Conservation (phyloP, 352 stramenopile species). For the Globisporangium nodosum region DNA sequence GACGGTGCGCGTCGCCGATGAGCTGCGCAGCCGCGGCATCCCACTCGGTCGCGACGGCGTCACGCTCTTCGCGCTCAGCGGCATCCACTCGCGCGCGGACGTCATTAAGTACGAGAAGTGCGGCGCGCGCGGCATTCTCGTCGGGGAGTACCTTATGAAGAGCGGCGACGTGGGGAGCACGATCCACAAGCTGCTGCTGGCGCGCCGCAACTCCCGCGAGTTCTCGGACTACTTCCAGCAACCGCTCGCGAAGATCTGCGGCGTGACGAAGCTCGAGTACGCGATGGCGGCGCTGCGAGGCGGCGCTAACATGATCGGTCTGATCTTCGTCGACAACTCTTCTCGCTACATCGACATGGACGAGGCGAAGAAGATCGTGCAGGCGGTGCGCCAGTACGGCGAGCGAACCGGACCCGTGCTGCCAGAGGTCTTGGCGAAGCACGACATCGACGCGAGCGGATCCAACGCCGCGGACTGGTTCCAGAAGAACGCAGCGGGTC, state of each 20-base stretch:
- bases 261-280: constrained; percentile 92
- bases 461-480: constrained; percentile 65
- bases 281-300: constrained; percentile 87
- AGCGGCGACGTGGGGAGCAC: constrained; percentile 83
- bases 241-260: constrained; percentile 92
- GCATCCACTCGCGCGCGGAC: constrained; percentile 92
- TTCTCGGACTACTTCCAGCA: constrained; percentile 22
- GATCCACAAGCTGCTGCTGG: constrained; percentile 75
- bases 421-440: constrained; percentile 29
- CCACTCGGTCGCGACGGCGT: constrained; percentile 71
- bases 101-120: constrained; percentile 90
- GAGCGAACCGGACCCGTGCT: constrained; percentile 81
- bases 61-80: constrained; percentile 92
- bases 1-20: constrained; percentile 88
- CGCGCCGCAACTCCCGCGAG: constrained; percentile 24
- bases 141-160: constrained; percentile 98
- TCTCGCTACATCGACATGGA: constrained; percentile 82
- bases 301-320: constrained; percentile 95
- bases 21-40: constrained; percentile 67
- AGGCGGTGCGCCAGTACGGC: constrained; percentile 91
- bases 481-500: constrained; percentile 54
- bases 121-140: constrained; percentile 87
- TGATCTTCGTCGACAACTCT: constrained; percentile 95
- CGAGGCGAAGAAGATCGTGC: constrained; percentile 88
- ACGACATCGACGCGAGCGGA: constrained; percentile 17